These are phyloP conservation scores for Fusarium robinianum DNA, from an alignment of 2,329 filamentous ascomycete genomes.

Conservation along the genomic window DNA sequence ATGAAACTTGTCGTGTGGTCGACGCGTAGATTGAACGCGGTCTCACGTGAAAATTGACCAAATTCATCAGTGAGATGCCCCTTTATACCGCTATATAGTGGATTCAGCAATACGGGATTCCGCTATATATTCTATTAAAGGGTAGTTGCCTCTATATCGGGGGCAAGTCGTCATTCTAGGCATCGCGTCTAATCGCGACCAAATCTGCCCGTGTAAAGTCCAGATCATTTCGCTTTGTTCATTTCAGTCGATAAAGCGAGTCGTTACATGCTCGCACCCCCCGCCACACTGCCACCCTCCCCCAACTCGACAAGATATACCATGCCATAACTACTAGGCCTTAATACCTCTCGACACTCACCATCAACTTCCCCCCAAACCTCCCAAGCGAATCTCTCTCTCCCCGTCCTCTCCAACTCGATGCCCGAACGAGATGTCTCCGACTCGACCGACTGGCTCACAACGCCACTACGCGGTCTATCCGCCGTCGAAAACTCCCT, in stretches of 20 bases:
- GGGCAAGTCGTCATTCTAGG: conserved; percentile 21
- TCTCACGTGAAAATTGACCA: conserved; percentile 41
- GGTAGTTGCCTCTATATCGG: background rate
- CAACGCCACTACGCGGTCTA: conserved; percentile 68
- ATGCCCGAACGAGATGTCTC: conserved; percentile 54
- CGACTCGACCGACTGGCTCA: conserved; percentile 85
- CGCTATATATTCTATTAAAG: conserved; percentile 6
- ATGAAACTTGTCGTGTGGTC: conserved; percentile 4
- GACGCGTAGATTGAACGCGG: conserved; percentile 37
- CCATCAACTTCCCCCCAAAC: background rate
- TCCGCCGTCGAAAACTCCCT: conserved; percentile 79
- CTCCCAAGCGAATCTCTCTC: background rate
- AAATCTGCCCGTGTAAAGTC: too few species aligned
- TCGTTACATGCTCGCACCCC: too few species aligned
- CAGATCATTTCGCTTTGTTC: too few species aligned
- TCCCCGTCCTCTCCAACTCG: background rate
- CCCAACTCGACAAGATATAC: too few species aligned
- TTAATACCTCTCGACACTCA: background rate
- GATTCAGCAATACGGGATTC: background rate
- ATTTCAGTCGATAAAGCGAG: too few species aligned
- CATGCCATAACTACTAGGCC: too few species aligned
- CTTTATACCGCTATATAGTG: background rate
- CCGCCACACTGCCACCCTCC: too few species aligned
- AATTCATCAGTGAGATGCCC: background rate
- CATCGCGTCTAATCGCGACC: conserved; percentile 35